Percentiles rank a stretch among this genome's conserved stretches.
Conservation (phyloP, 371 early-diverging fungal species). For the Phascolomyces articulosus region DNA sequence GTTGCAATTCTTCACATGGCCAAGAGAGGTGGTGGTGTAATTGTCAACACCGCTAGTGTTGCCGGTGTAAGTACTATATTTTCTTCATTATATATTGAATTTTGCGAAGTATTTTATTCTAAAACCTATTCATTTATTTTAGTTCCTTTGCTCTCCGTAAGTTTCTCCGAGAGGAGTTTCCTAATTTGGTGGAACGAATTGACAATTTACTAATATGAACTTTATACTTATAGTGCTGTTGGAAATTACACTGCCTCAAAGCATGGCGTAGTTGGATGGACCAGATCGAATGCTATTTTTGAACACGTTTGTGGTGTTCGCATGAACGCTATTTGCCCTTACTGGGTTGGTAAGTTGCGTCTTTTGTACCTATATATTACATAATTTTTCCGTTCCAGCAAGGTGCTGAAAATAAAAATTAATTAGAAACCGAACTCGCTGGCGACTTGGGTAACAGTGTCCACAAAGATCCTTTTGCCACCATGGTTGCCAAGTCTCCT, state of each 20-base stretch:
- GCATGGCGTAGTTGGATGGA: slow-evolving; percentile 30
- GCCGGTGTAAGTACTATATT: slow-evolving; percentile 10
- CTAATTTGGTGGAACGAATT: too few relatives aligned
- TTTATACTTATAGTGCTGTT: slow-evolving; percentile 8
- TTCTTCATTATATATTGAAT: slow-evolving; percentile 5
- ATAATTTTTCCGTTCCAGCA: too few relatives aligned
- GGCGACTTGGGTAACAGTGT: slow-evolving; percentile 1
- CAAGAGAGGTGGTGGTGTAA: slow-evolving; percentile 48
- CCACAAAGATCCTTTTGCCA: background rate
- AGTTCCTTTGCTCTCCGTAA: slow-evolving; percentile 14
- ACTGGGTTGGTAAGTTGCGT: slow-evolving; percentile 28
- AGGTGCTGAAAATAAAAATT: background rate
- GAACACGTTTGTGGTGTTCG: slow-evolving; percentile 22
- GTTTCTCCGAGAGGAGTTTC: slow-evolving; percentile 9
- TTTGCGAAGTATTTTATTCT: too few relatives aligned
- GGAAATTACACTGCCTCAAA: slow-evolving; percentile 22
- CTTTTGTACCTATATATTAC: background rate
- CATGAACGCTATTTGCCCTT: slow-evolving; percentile 23
- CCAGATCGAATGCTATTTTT: slow-evolving; percentile 18
- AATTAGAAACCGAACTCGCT: slow-evolving; percentile 1
- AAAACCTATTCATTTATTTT: too few relatives aligned
- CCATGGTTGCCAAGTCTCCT: slow-evolving; percentile 14
- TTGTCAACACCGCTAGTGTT: slow-evolving; percentile 46
- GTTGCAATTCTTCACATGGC: slow-evolving; percentile 43
- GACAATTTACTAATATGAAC: too few relatives aligned